Conservation (phyloP, 2,329 filamentous ascomycete genomes). For the Cordyceps pruinosa region DNA sequence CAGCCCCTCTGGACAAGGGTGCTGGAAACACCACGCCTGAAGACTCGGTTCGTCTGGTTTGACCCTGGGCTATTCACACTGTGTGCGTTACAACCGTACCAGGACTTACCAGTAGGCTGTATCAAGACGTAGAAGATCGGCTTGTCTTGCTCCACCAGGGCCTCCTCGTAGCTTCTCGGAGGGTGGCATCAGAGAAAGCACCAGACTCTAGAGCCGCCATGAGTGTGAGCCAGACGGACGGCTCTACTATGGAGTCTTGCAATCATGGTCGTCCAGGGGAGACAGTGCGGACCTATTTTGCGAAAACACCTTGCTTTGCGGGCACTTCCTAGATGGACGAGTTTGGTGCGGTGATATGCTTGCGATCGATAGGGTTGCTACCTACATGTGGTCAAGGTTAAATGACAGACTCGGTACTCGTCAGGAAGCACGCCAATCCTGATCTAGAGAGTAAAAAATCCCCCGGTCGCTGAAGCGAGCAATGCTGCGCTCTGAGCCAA, state of each 20-base stretch:
- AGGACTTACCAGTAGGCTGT: background rate
- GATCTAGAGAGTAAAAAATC: too few relatives aligned
- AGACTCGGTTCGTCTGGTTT: background rate
- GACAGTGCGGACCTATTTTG: too few relatives aligned
- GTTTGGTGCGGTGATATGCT: too few relatives aligned
- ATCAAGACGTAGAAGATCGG: background rate
- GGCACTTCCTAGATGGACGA: too few relatives aligned
- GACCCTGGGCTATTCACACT: background rate
- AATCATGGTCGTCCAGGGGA: background rate
- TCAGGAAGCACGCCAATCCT: too few relatives aligned
- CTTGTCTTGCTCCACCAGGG: background rate
- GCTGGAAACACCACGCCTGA: background rate
- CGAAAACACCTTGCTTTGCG: background rate
- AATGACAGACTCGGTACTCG: too few relatives aligned
- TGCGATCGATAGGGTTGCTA: too few relatives aligned
- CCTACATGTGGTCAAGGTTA: too few relatives aligned
- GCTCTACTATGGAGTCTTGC: background rate
- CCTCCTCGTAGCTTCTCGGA: background rate
- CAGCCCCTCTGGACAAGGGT: background rate
- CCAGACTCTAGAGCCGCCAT: background rate
- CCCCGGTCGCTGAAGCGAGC: too few relatives aligned
- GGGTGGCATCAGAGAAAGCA: background rate
- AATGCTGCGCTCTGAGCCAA: too few relatives aligned
- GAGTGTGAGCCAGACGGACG: background rate
- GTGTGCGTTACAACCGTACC: background rate